These are phyloP conservation scores for Vicia villosa DNA, from an alignment of 306 rosid genomes.

Conservation along the genomic window DNA sequence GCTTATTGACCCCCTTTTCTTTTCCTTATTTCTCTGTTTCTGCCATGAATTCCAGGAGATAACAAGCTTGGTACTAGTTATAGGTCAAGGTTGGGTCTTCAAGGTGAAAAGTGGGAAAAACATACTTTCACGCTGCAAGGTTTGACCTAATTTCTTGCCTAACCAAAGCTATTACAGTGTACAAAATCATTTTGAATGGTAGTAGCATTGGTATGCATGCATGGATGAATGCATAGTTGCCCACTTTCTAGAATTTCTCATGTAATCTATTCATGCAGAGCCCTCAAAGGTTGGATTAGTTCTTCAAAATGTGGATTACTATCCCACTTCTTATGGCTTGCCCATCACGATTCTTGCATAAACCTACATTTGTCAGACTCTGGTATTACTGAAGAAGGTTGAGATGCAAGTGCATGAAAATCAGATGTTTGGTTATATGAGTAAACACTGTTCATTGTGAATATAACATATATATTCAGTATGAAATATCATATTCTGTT, in stretches of 20 bases:
- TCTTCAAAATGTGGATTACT: slow-evolving; percentile 35
- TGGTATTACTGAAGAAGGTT: slow-evolving; percentile 12
- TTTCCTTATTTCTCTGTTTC: slow-evolving; percentile 21
- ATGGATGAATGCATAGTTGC: slow-evolving; percentile 12
- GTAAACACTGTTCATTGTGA: neutral
- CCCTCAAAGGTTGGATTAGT: slow-evolving; percentile 31
- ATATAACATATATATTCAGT: slow-evolving; percentile 2
- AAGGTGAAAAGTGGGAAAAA: slow-evolving; percentile 18
- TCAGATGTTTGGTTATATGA: slow-evolving; percentile 22
- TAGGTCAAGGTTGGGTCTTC: slow-evolving; percentile 29
- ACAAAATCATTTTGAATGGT: slow-evolving; percentile 6
- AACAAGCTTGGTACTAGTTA: slow-evolving; percentile 28
- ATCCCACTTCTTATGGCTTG: slow-evolving; percentile 18
- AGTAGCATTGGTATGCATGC: slow-evolving; percentile 4
- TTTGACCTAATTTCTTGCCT: slow-evolving; percentile 15
- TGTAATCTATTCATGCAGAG: slow-evolving; percentile 37
- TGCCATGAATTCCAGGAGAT: slow-evolving; percentile 36
- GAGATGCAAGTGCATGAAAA: slow-evolving; percentile 23
- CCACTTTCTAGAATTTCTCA: slow-evolving; percentile 23
- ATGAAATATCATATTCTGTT: neutral
- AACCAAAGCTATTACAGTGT: slow-evolving; percentile 16
- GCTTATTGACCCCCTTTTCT: slow-evolving; percentile 22
- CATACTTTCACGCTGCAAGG: slow-evolving; percentile 18
- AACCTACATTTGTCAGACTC: slow-evolving; percentile 15
- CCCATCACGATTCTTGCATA: neutral